Evolutionary conservation across 1,284 basidiomycete species (phyloP).

Genomic region (Pseudozyma tsukubaensis): DNA sequence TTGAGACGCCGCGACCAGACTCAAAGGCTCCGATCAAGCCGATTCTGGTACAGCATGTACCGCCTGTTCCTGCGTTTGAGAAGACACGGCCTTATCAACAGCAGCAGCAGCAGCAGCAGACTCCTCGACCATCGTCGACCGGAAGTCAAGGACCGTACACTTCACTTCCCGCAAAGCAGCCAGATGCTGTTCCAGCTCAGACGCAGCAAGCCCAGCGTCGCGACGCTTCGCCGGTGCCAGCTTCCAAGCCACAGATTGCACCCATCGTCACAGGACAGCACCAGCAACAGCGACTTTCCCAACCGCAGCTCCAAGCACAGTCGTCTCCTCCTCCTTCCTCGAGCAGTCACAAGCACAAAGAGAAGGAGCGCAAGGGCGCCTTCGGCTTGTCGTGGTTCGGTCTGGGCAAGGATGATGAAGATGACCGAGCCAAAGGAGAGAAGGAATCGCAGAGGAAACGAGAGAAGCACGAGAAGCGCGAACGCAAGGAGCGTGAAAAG

Average conservation of each 20-base stretch:
- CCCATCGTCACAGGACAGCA: constrained; percentile 18
- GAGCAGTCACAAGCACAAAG: constrained; percentile 36
- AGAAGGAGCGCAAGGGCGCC: constrained; percentile 60
- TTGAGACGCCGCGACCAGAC: constrained; percentile 19
- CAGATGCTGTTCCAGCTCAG: neutral
- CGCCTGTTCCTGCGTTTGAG: constrained; percentile 55
- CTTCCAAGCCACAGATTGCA: constrained; percentile 14
- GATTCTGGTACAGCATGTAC: constrained; percentile 46
- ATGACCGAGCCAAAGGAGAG: constrained; percentile 43
- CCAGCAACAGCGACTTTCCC: constrained; percentile 7
- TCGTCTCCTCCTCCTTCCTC: constrained; percentile 14
- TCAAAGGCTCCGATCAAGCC: constrained; percentile 44
- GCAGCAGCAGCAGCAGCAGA: constrained; percentile 17
- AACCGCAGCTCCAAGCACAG: constrained; percentile 11
- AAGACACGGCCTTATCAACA: constrained; percentile 38
- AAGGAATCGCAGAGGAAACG: constrained; percentile 49
- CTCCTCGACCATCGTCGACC: constrained; percentile 22
- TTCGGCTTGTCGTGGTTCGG: constrained; percentile 67
- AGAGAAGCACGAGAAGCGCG: constrained; percentile 52
- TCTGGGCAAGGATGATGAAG: constrained; percentile 64
- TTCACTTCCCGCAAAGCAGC: neutral
- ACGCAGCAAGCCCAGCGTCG: constrained; percentile 15
- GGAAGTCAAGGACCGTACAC: constrained; percentile 10
- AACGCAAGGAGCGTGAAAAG: constrained; percentile 51
- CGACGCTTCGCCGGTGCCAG: constrained; percentile 7